Evolutionary conservation across 768 basidiomycete genomes (phyloP), one percentile per base, ranked within the genome.

Genomic region (Tricholomella constricta): DNA sequence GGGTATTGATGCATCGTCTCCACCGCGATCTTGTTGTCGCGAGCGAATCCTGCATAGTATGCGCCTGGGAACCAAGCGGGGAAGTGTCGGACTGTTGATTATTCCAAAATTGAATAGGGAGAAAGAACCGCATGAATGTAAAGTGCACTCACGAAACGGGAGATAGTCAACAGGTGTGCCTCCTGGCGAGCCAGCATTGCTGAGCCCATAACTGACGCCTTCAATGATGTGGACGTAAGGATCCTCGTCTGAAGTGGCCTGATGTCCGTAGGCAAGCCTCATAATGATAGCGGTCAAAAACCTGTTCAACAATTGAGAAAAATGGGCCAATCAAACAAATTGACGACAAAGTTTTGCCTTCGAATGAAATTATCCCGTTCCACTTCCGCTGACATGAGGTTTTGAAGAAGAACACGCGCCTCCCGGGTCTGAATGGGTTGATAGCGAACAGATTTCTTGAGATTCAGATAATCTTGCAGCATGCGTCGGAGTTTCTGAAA

Each of bases 51-150:
- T 0, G 55, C 62, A 29, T 61, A 66, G 38, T 60, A 53, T 2
- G 65, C 46, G 11, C 71, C 67, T 14, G 70, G 70, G 40, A 72
- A 65, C 72, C 72, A 73, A 3, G 59, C 51, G 2, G 72, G 72
- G 9, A 74, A 43, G 26, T 68, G 50, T 31, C 58, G 57, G 1
- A 72, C 71, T 73, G 48, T 37, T 19, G 34, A 50, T 31, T 34
- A n/a, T n/a, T 36, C 22, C n/a, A 14, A 26, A 6, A 19, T 17
- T n/a, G 15, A 15, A n/a, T 12, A 20, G 4, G 12, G 15, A 19
- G 27, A 11, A 25, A 26, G 11, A 48, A 6, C n/a, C n/a, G n/a
- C n/a, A n/a, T 8, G 15, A 22, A 32, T 19, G 38, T 22, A 14
- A 52, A 31, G 32, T 20, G 10, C 10, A 58, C 67, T 45, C 41